Evolutionary conservation across 1,139 yeast genomes (phyloP).

Genomic region (Taphrina populina): DNA sequence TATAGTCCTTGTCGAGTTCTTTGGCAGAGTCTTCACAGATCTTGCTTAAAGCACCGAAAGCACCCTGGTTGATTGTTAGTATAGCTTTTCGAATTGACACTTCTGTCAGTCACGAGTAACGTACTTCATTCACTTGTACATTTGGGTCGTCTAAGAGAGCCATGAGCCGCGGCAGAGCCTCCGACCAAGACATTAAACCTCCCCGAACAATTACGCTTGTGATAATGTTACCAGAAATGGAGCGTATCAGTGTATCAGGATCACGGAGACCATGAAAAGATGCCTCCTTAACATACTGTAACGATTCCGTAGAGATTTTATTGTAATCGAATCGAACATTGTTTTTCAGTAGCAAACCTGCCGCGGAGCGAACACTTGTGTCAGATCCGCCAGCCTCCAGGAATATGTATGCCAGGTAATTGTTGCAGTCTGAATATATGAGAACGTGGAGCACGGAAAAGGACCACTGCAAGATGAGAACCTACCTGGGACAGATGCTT

Average conservation of each 20-base stretch:
- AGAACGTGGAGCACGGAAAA: too few relatives aligned
- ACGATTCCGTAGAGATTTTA: constrained; percentile 45
- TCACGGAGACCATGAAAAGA: constrained; percentile 69
- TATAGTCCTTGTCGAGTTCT: constrained; percentile 59
- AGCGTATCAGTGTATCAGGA: constrained; percentile 62
- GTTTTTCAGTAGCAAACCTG: constrained; percentile 83
- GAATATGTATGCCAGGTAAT: constrained; percentile 70
- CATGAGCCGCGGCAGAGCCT: constrained; percentile 64
- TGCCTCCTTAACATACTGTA: constrained; percentile 60
- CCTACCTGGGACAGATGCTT: constrained; percentile 22
- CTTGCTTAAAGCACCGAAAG: constrained; percentile 77
- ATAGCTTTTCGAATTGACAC: constrained; percentile 40
- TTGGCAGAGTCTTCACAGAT: constrained; percentile 80
- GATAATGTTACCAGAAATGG: constrained; percentile 86
- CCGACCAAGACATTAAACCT: constrained; percentile 75
- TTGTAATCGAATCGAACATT: constrained; percentile 50
- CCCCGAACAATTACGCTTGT: constrained; percentile 74
- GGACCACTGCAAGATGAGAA: too few relatives aligned
- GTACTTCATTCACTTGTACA: constrained; percentile 40
- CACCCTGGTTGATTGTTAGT: constrained; percentile 62
- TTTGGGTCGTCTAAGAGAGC: constrained; percentile 46
- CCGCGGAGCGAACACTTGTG: constrained; percentile 74
- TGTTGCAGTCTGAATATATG: constrained; percentile 70
- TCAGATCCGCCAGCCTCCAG: constrained; percentile 53
- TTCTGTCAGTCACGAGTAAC: background rate